A percentile compares a stretch with the other conserved stretches of the same genome.
phyloP scores from a whole-genome alignment of 352 stramenopile genomes.

The Phytopythium boreale region DNA sequence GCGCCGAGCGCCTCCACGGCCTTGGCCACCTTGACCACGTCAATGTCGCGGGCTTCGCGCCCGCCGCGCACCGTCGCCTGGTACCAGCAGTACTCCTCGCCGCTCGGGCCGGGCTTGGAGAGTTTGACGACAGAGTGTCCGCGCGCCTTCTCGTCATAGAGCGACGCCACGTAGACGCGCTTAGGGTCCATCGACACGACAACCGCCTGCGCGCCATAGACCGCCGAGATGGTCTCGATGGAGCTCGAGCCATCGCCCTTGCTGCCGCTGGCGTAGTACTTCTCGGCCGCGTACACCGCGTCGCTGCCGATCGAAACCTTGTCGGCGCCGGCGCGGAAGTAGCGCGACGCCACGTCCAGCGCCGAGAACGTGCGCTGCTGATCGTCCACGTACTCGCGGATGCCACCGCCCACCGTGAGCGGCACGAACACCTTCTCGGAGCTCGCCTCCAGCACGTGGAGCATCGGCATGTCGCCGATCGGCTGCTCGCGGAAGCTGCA shows the following conservation, averaged over 20 bases:
- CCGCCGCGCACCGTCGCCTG: slow-evolving; percentile 97
- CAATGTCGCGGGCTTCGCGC: slow-evolving; percentile 88
- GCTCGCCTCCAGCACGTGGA: slow-evolving; percentile 93
- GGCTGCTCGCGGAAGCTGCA: slow-evolving; percentile 97
- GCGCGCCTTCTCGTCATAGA: slow-evolving; percentile 61
- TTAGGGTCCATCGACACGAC: slow-evolving; percentile 97
- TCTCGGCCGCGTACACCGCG: slow-evolving; percentile 93
- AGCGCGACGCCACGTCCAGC: slow-evolving; percentile 94
- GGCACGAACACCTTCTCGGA: slow-evolving; percentile 97
- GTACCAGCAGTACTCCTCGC: slow-evolving; percentile 96
- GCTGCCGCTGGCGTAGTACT: slow-evolving; percentile 70
- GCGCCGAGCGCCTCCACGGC: slow-evolving; percentile 92
- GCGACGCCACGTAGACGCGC: slow-evolving; percentile 82
- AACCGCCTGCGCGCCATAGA: slow-evolving; percentile 97
- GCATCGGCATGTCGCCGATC: slow-evolving; percentile 96
- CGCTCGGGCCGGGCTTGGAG: slow-evolving; percentile 86
- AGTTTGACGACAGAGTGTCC: slow-evolving; percentile 69
- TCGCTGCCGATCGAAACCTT: slow-evolving; percentile 98
- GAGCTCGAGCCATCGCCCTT: slow-evolving; percentile 82
- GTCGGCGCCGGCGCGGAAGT: slow-evolving; percentile 98
- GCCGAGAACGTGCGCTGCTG: slow-evolving; percentile 86
- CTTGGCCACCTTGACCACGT: slow-evolving; percentile 83
- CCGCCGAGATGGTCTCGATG: slow-evolving; percentile 95
- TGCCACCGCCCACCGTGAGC: slow-evolving; percentile 96
- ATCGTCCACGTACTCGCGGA: slow-evolving; percentile 94